Percentiles rank a stretch among this genome's conserved stretches.
Evolutionary conservation across 106 monocot genomes (phyloP).

Genomic region (Cymbidium sinense): DNA sequence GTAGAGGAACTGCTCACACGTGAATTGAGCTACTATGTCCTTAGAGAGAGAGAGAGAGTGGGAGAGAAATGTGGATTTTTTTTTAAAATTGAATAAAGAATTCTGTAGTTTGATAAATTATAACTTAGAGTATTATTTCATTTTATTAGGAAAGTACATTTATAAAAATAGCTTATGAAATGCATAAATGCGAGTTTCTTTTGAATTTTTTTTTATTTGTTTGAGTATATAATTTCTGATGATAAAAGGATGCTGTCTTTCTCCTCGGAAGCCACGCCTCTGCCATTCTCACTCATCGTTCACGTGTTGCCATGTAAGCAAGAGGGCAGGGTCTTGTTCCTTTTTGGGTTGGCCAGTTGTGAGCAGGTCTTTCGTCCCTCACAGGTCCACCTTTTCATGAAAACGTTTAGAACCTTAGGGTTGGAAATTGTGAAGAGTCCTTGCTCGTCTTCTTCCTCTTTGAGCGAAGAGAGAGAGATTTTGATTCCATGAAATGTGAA

Average conservation of each 20-base stretch:
- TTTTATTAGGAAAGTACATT: no score
- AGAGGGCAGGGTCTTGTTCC: slow-evolving; percentile 39
- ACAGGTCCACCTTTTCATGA: slow-evolving; percentile 51
- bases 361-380: slow-evolving; percentile 15
- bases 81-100: no score
- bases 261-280: slow-evolving; percentile 22
- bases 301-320: slow-evolving; percentile 69
- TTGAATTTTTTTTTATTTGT: no score
- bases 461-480: not conserved
- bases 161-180: no score
- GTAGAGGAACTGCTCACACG: slow-evolving; percentile 47
- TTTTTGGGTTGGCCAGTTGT: slow-evolving; percentile 41
- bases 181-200: no score
- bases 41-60: no score
- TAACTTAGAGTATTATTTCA: no score
- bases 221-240: no score
- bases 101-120: no score
- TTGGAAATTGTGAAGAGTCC: slow-evolving; percentile 17
- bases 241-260: slow-evolving; percentile 19
- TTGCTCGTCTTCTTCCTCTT: not conserved
- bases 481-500: not conserved
- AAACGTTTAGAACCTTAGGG: slow-evolving; percentile 26
- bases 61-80: no score
- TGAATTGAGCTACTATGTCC: slow-evolving; percentile 20
- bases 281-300: slow-evolving; percentile 29